A percentile compares a stretch with the other conserved stretches of the same genome.
Evolutionary conservation across 2,329 filamentous ascomycete species (phyloP).

Genomic region (Sordariomycetes sp.): DNA sequence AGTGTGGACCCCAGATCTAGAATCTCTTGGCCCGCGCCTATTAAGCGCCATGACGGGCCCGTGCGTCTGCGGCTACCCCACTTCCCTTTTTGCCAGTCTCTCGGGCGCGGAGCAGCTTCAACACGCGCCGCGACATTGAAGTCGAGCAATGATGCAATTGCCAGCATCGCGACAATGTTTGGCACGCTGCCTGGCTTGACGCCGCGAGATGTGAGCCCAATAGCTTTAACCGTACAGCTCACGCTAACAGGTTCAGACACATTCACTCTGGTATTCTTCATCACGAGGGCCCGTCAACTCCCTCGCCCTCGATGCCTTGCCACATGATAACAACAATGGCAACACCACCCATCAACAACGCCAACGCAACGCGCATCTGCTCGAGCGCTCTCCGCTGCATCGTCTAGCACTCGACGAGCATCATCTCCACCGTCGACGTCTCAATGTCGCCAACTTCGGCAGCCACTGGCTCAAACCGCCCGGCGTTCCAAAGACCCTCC

Average conservation of each 20-base stretch:
- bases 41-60: too few species aligned
- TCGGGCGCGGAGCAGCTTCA: too few species aligned
- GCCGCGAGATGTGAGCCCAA: slow-evolving; percentile 55
- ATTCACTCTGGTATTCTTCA: slow-evolving; percentile 66
- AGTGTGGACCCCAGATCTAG: slow-evolving; percentile 2
- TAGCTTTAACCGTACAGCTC: neutral
- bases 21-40: slow-evolving; percentile 5
- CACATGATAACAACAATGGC: slow-evolving; percentile 19
- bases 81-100: too few species aligned
- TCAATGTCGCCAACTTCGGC: slow-evolving; percentile 79
- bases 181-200: slow-evolving; percentile 57
- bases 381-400: slow-evolving; percentile 55
- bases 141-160: neutral
- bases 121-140: too few species aligned
- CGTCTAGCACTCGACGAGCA: slow-evolving; percentile 69
- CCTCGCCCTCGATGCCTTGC: slow-evolving; percentile 21
- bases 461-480: slow-evolving; percentile 85
- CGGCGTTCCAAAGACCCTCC: slow-evolving; percentile 78
- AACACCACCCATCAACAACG: slow-evolving; percentile 18
- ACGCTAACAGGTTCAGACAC: slow-evolving; percentile 40
- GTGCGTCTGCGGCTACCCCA: too few species aligned
- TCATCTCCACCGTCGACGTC: slow-evolving; percentile 64
- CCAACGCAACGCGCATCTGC: slow-evolving; percentile 29
- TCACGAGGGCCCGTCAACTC: slow-evolving; percentile 40
- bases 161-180: slow-evolving; percentile 34